Conservation (phyloP, 1,284 basidiomycete genomes). For the Cutaneotrichosporon cyanovorans region DNA sequence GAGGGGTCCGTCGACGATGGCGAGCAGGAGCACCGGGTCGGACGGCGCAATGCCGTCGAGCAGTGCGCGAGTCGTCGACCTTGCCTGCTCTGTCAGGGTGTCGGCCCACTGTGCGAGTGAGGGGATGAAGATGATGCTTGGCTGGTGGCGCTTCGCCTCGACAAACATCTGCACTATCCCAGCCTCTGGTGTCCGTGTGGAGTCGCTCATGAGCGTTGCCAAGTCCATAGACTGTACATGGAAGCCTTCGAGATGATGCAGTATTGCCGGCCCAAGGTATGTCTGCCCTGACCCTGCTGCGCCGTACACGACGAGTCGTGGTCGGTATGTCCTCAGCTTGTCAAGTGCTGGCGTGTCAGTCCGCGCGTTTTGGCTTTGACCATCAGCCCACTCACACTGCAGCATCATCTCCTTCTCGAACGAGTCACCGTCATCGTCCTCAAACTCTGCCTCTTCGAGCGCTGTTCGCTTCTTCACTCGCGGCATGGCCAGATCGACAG, state of each 20-base stretch:
- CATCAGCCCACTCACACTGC: conserved; percentile 57
- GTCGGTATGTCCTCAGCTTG: conserved; percentile 80
- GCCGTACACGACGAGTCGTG: conserved; percentile 79
- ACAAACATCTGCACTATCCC: conserved; percentile 93
- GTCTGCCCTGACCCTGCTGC: conserved; percentile 79
- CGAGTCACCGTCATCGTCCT: conserved; percentile 64
- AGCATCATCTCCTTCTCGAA: conserved; percentile 75
- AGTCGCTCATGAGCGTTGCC: conserved; percentile 80
- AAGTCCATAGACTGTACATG: conserved; percentile 91
- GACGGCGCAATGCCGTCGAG: conserved; percentile 82
- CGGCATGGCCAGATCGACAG: conserved; percentile 64
- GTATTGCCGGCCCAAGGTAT: conserved; percentile 78
- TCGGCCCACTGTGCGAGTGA: conserved; percentile 79
- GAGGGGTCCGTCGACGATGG: conserved; percentile 72
- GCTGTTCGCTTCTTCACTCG: conserved; percentile 65
- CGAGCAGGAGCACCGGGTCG: conserved; percentile 86
- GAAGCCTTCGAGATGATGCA: conserved; percentile 93
- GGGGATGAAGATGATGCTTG: conserved; percentile 91
- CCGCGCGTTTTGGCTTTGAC: too few relatives aligned
- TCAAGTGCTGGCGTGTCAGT: conserved; percentile 59
- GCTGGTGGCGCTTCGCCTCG: conserved; percentile 95
- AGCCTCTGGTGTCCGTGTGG: conserved; percentile 83
- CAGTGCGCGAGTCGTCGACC: conserved; percentile 79
- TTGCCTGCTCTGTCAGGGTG: conserved; percentile 73
- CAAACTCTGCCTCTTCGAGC: conserved; percentile 89